Conservation (phyloP, 1,284 basidiomycete species). For the Pseudozyma sp. region DNA sequence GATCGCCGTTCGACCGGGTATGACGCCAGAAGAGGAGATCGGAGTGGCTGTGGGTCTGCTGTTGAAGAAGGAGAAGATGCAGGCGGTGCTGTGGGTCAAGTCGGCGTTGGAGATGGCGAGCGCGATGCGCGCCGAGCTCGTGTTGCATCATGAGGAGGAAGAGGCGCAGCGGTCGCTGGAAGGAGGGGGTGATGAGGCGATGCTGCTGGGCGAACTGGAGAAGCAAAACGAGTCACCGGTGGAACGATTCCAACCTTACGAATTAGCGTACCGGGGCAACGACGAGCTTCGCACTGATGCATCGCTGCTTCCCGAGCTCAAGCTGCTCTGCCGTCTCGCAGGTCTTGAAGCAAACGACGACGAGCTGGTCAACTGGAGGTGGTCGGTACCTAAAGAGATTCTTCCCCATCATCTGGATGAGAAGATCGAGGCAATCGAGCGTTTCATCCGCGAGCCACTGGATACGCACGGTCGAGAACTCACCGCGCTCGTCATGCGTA, state of each 20-base stretch:
- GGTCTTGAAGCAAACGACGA: conserved; percentile 53
- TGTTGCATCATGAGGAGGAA: conserved; percentile 38
- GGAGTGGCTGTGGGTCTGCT: conserved; percentile 65
- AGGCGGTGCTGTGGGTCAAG: conserved; percentile 64
- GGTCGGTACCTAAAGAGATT: conserved; percentile 56
- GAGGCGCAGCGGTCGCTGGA: conserved; percentile 17
- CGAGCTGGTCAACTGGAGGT: conserved; percentile 53
- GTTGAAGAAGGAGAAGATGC: conserved; percentile 61
- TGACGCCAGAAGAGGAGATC: conserved; percentile 53
- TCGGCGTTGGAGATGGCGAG: conserved; percentile 62
- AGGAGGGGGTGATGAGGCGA: conserved; percentile 1
- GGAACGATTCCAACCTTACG: conserved; percentile 40
- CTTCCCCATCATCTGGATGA: conserved; percentile 55
- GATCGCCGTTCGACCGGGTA: conserved; percentile 56
- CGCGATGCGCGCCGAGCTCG: conserved; percentile 50
- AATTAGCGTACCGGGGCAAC: conserved; percentile 40
- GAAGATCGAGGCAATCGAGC: conserved; percentile 60
- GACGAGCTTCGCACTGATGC: conserved; percentile 56
- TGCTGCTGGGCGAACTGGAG: conserved; percentile 31
- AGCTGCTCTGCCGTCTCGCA: conserved; percentile 63
- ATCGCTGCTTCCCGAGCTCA: conserved; percentile 56
- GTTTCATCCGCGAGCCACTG: conserved; percentile 59
- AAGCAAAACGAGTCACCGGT: conserved; percentile 36
- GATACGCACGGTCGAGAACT: conserved; percentile 48
- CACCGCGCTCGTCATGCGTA: conserved; percentile 47